Evolutionary conservation across 2,329 filamentous ascomycete species (phyloP).

Genomic region (Rhynchosporium agropyri): DNA sequence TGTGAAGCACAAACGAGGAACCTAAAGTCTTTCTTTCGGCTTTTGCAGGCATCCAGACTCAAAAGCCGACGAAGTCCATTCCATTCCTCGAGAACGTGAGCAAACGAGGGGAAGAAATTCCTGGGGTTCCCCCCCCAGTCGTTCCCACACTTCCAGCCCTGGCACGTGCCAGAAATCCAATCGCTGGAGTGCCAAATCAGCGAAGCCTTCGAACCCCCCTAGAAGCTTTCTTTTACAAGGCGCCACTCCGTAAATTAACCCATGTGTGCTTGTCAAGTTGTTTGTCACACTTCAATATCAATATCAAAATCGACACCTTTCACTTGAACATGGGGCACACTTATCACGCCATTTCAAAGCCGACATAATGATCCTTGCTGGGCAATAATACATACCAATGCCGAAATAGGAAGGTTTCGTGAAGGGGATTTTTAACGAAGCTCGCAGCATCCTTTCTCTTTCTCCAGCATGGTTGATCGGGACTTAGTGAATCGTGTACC

Average conservation of each 20-base stretch:
- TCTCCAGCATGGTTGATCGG: neutral
- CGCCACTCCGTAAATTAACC: neutral
- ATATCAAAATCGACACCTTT: neutral
- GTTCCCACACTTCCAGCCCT: neutral
- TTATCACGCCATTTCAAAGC: neutral
- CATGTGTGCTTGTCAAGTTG: neutral
- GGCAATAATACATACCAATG: neutral
- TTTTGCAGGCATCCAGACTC: neutral
- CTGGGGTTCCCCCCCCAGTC: neutral
- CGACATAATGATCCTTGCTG: neutral
- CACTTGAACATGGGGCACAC: neutral
- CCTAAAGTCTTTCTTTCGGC: neutral
- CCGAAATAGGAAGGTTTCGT: neutral
- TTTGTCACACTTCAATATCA: neutral
- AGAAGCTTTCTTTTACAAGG: conserved; percentile 6
- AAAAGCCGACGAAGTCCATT: neutral
- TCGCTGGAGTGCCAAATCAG: neutral
- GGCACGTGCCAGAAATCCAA: neutral
- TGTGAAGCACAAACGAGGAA: neutral
- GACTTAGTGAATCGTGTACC: neutral
- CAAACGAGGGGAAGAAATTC: neutral
- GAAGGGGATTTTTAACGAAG: neutral
- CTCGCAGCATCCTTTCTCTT: neutral
- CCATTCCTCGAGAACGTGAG: neutral
- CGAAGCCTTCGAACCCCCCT: neutral